A percentile compares a stretch with the other conserved stretches of the same genome.
These are phyloP conservation scores for Phytophthora rubi DNA, from an alignment of 352 stramenopile genomes.

Conservation along the genomic window DNA sequence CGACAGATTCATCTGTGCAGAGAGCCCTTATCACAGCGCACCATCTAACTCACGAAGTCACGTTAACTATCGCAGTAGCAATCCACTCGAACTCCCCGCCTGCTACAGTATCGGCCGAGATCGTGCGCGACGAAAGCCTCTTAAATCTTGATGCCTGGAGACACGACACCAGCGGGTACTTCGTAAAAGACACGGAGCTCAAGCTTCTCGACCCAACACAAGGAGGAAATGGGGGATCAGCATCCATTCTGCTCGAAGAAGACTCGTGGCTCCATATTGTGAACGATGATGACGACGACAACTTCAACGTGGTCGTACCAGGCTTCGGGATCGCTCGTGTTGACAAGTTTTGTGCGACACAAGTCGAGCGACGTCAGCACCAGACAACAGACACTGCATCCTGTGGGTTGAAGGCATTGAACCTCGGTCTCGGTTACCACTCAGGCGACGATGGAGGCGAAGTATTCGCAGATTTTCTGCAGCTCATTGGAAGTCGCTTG, in stretches of 20 bases:
- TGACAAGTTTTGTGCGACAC: neutral
- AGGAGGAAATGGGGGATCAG: neutral
- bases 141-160: slow-evolving; percentile 9
- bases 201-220: slow-evolving; percentile 5
- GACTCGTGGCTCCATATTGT: slow-evolving; percentile 33
- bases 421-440: slow-evolving; percentile 25
- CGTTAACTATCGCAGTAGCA: slow-evolving; percentile 23
- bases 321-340: slow-evolving; percentile 30
- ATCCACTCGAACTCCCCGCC: slow-evolving; percentile 30
- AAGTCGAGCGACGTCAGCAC: slow-evolving; percentile 10
- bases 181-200: slow-evolving; percentile 25
- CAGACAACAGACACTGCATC: neutral
- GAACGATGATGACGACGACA: slow-evolving; percentile 12
- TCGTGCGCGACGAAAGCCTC: slow-evolving; percentile 4
- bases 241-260: slow-evolving; percentile 15
- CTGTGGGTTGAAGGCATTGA: slow-evolving; percentile 22
- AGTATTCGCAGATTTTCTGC: slow-evolving; percentile 26
- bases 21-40: slow-evolving; percentile 29
- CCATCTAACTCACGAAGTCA: slow-evolving; percentile 20
- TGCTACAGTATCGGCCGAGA: neutral
- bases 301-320: slow-evolving; percentile 39
- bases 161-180: slow-evolving; percentile 11
- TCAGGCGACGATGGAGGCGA: slow-evolving; percentile 18
- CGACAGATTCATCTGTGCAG: slow-evolving; percentile 19
- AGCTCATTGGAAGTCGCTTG: slow-evolving; percentile 25